Percentiles rank a stretch among this genome's conserved stretches.
phyloP scores from a whole-genome alignment of 2,329 filamentous ascomycete genomes.

The Aspergillaceae sp. region DNA sequence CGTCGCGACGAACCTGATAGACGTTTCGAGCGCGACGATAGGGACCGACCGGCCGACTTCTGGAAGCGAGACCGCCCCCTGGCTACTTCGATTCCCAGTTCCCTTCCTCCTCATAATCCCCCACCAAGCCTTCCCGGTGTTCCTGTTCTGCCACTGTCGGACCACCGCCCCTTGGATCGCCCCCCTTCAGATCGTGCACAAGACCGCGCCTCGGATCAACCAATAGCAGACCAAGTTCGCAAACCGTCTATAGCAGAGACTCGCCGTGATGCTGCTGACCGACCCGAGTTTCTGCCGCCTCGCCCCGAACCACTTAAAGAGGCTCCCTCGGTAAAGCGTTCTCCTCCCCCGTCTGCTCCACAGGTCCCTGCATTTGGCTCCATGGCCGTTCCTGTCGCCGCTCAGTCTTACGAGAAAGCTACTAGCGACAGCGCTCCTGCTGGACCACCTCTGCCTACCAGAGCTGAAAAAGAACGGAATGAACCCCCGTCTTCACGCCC shows the following conservation, averaged over 20 bases:
- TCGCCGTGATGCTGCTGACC: slow-evolving; percentile 23
- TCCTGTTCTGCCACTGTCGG: neutral
- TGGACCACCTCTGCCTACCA: slow-evolving; percentile 2
- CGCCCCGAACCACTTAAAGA: slow-evolving; percentile 23
- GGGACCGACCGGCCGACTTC: slow-evolving; percentile 23
- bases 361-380: slow-evolving; percentile 38
- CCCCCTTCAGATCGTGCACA: neutral
- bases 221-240: slow-evolving; percentile 15
- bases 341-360: slow-evolving; percentile 32
- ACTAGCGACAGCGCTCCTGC: slow-evolving; percentile 7
- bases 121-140: slow-evolving; percentile 3
- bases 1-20: slow-evolving; percentile 24
- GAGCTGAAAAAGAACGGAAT: slow-evolving; percentile 17
- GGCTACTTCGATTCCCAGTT: slow-evolving; percentile 17
- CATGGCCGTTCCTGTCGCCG: slow-evolving; percentile 21
- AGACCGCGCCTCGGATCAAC: slow-evolving; percentile 20
- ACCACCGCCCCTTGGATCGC: neutral
- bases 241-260: slow-evolving; percentile 19
- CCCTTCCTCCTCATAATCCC: slow-evolving; percentile 7
- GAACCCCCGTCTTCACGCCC: slow-evolving; percentile 12
- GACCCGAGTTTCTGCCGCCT: slow-evolving; percentile 16
- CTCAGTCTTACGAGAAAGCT: slow-evolving; percentile 14
- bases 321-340: slow-evolving; percentile 19
- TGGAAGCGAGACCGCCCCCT: slow-evolving; percentile 36
- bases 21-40: slow-evolving; percentile 21